Percentiles rank a stretch among this genome's conserved stretches.
Conservation (phyloP, 1,284 basidiomycete species). For the Phylloboletellus chloephorus region DNA sequence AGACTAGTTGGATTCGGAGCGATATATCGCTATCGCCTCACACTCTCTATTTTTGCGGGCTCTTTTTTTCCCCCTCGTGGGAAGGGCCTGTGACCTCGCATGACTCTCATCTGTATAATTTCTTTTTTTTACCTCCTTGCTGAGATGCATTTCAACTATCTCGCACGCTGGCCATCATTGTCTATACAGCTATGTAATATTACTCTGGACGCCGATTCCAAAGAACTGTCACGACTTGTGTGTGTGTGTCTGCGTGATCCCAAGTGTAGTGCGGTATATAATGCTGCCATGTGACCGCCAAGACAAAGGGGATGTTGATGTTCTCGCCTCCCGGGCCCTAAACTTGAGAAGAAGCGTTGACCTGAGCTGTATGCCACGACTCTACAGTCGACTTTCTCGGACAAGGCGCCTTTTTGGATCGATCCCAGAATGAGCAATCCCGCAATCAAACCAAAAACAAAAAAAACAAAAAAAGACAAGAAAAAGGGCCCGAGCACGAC, state of each 20-base stretch:
- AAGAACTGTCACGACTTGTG: conserved; percentile 4
- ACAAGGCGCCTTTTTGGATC: too few species aligned
- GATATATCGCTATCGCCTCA: conserved; percentile 1
- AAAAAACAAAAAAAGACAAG: too few species aligned
- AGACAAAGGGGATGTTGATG: too few species aligned
- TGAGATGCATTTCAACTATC: neutral
- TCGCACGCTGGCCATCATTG: conserved; percentile 11
- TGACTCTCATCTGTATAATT: conserved; percentile 2
- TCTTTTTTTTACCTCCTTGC: neutral
- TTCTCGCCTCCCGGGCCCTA: too few species aligned
- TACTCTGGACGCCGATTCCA: conserved; percentile 9
- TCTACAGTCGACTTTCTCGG: conserved; percentile 10
- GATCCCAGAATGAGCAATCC: too few species aligned
- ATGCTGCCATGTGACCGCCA: too few species aligned
- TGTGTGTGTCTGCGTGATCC: neutral
- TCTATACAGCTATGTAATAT: conserved; percentile 28
- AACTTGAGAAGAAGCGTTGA: conserved; percentile 2
- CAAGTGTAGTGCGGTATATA: too few species aligned
- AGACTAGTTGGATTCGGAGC: conserved; percentile 4
- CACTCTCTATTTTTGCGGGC: conserved; percentile 4
- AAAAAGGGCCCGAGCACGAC: too few species aligned
- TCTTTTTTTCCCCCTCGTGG: too few species aligned
- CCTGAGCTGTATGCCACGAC: conserved; percentile 14
- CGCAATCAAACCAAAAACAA: too few species aligned
- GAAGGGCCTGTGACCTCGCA: too few species aligned